phyloP scores from a whole-genome alignment of 1,139 yeast genomes.

The Casaregolazyma suthepensis region DNA sequence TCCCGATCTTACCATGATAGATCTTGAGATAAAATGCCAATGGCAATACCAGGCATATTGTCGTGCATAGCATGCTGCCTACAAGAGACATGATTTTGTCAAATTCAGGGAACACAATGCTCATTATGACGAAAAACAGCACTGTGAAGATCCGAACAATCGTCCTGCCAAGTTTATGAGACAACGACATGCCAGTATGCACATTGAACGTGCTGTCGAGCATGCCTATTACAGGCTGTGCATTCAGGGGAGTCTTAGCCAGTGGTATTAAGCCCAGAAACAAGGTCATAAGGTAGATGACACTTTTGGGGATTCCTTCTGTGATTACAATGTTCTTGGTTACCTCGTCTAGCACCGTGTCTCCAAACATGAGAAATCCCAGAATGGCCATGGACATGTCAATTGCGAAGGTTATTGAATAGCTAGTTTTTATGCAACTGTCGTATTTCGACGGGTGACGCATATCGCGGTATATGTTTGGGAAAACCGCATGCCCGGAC shows the following conservation, averaged over 20 bases:
- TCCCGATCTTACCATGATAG: constrained; percentile 43
- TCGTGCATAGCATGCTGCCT: constrained; percentile 77
- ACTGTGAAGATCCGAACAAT: constrained; percentile 36
- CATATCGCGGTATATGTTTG: constrained; percentile 76
- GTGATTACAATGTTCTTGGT: constrained; percentile 69
- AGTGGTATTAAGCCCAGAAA: constrained; percentile 77
- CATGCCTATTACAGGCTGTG: constrained; percentile 79
- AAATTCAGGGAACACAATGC: constrained; percentile 65
- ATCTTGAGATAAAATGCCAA: constrained; percentile 60
- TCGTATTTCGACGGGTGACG: constrained; percentile 58
- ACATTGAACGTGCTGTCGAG: constrained; percentile 43
- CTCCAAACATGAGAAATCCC: constrained; percentile 88
- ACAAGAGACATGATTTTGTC: constrained; percentile 78
- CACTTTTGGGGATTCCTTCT: constrained; percentile 65
- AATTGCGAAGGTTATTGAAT: constrained; percentile 60
- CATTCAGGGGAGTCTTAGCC: constrained; percentile 82
- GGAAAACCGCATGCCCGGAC: constrained; percentile 88
- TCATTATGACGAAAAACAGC: constrained; percentile 41
- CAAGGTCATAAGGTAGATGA: constrained; percentile 57
- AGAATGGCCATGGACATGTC: constrained; percentile 72
- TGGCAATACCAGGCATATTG: constrained; percentile 76
- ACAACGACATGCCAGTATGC: constrained; percentile 19
- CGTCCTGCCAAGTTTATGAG: constrained; percentile 5
- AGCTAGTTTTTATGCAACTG: constrained; percentile 48
- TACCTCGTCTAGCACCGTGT: constrained; percentile 65